A percentile compares a stretch with the other conserved stretches of the same genome.
Conservation (phyloP, 2,329 filamentous ascomycete genomes). For the Phialophora expanda region DNA sequence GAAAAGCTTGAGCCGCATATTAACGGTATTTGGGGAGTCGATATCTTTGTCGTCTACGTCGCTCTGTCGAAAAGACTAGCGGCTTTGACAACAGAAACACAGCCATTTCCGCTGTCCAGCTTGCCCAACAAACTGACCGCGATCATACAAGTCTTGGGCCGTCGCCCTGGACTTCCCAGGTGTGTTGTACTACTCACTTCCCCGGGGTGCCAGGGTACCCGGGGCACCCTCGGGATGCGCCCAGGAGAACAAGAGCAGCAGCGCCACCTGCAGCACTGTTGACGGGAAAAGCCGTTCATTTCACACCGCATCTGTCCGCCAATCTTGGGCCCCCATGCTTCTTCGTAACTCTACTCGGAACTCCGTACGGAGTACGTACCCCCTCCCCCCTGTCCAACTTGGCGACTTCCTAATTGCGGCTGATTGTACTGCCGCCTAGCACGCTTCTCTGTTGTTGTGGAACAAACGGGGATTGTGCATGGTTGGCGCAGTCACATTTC, state of each 20-base stretch:
- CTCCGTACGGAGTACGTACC: not conserved
- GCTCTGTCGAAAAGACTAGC: not conserved
- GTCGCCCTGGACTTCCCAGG: not conserved
- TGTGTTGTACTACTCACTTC: not conserved
- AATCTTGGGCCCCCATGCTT: not conserved
- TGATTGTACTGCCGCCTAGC: not conserved
- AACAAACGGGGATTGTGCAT: no score
- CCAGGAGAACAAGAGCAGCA: not conserved
- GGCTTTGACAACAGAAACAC: not conserved
- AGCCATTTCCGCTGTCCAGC: not conserved
- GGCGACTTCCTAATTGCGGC: not conserved
- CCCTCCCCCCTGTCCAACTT: not conserved
- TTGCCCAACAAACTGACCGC: not conserved
- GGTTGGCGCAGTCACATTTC: not conserved
- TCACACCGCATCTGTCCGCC: not conserved
- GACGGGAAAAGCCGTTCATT: not conserved
- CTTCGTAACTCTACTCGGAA: not conserved
- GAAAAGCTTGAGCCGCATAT: constrained; percentile 1
- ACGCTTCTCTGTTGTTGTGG: no score
- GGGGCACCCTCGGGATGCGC: not conserved
- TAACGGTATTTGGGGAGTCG: not conserved
- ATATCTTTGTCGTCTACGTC: not conserved
- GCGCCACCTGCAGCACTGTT: not conserved
- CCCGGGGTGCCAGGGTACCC: not conserved
- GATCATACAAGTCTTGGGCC: no score